Conservation (phyloP, 1,284 basidiomycete genomes). For the Laetiporus sulphureus region DNA sequence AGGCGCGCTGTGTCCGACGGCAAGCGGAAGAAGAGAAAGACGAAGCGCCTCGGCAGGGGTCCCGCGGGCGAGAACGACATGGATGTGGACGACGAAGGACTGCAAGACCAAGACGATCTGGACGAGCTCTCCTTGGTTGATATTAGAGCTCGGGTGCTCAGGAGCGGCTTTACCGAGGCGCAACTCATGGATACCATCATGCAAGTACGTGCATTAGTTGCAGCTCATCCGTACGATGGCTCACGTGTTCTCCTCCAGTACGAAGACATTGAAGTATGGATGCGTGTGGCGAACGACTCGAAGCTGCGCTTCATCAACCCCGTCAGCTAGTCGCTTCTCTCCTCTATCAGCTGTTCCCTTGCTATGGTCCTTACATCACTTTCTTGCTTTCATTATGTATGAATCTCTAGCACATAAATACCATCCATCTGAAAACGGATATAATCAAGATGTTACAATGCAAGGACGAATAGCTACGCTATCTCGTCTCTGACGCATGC, state of each 20-base stretch:
- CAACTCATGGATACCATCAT: slow-evolving; percentile 81
- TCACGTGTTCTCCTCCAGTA: slow-evolving; percentile 47
- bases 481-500: slow-evolving; percentile 48
- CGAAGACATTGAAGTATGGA: slow-evolving; percentile 74
- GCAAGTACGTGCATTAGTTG: slow-evolving; percentile 45
- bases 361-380: slow-evolving; percentile 13
- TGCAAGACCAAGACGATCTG: slow-evolving; percentile 53
- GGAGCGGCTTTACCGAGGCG: slow-evolving; percentile 85
- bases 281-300: slow-evolving; percentile 69
- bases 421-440: slow-evolving; percentile 14
- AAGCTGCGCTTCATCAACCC: slow-evolving; percentile 55
- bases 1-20: slow-evolving; percentile 30
- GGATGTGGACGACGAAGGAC: slow-evolving; percentile 34
- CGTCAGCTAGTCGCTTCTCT: slow-evolving; percentile 9
- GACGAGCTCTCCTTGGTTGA: slow-evolving; percentile 77
- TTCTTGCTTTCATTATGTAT: slow-evolving; percentile 21
- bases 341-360: slow-evolving; percentile 14
- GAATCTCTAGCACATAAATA: slow-evolving; percentile 24
- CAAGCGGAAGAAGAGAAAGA: slow-evolving; percentile 33
- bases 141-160: slow-evolving; percentile 76
- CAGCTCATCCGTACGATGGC: background rate
- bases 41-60: slow-evolving; percentile 51
- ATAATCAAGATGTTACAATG: slow-evolving; percentile 7
- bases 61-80: slow-evolving; percentile 61
- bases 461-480: slow-evolving; percentile 2